Evolutionary conservation across 257 asterid species (phyloP), one percentile per base, ranked within the genome.

Genomic region (Primulina eburnea): DNA sequence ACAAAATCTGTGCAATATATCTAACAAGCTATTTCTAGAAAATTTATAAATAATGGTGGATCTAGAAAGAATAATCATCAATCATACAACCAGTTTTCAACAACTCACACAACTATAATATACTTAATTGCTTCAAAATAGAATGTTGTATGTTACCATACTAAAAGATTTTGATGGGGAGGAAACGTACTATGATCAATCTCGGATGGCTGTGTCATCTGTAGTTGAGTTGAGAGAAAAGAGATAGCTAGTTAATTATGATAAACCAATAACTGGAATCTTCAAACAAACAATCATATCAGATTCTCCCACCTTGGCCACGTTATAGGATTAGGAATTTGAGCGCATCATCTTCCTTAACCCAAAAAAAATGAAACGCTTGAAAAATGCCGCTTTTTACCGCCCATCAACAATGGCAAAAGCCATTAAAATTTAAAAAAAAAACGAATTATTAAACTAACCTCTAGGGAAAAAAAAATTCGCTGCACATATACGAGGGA

Each of bases 181-280:
- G 21, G 32, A 8, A 30, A 34, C 61, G 50, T 79, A 85, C 87
- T 71, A n/a, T 58, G 64, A 60, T 77, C 81, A 1, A 73, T 52
- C 73, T 78, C 86, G 2, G 52, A 56, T 63, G 62, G 68, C 55
- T 64, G 75, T 72, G 76, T 84, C 89, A 82, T 86, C 87, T 83
- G 74, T 67, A 67, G 63, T 28, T 37, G 12, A 67, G 73, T 11
- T 68, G 14, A 12, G 2, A 79, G 67, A 38, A 69, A 67, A 33
- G 63, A 63, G 50, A 75, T 11, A 56, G 2, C 67, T 32, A 34
- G 33, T 24, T 56, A 58, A 16, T 37, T 29, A 26, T 5, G 29
- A 60, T 21, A 37, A 6, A 24, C n/a, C 29, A 32, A 32, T 5
- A 71, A 40, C 7, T 7, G 4, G 7, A 14, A 69, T 17, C 33